phyloP scores from a whole-genome alignment of 2,329 filamentous ascomycete species.

The Bertia moriformis region DNA sequence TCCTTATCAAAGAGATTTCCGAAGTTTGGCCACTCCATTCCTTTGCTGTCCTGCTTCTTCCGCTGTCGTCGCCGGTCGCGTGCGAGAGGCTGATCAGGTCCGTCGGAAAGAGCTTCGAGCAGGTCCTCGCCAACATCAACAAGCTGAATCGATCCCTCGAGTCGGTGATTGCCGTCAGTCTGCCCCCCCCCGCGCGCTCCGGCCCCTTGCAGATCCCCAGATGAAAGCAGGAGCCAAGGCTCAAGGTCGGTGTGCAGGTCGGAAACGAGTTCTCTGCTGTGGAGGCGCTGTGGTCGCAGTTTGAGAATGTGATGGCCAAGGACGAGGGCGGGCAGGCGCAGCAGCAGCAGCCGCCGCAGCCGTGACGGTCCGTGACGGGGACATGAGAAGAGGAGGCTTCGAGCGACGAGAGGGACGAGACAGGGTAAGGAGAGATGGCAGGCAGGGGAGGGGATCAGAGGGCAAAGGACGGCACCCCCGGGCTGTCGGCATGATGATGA shows the following conservation, averaged over 20 bases:
- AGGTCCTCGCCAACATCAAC: slow-evolving; percentile 90
- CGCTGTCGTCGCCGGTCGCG: not conserved
- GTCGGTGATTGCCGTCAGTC: slow-evolving; percentile 68
- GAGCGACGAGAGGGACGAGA: no score
- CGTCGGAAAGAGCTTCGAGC: slow-evolving; percentile 54
- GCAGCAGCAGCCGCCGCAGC: slow-evolving; percentile 7
- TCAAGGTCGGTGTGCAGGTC: slow-evolving; percentile 39
- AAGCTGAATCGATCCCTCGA: slow-evolving; percentile 89
- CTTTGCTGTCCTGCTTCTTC: not conserved
- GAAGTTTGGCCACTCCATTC: slow-evolving; percentile 33
- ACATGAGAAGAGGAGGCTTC: no score
- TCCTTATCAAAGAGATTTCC: slow-evolving; percentile 59
- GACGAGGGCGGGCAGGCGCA: slow-evolving; percentile 24
- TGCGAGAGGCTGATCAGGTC: not conserved
- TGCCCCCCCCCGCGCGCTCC: not conserved
- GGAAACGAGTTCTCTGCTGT: slow-evolving; percentile 96
- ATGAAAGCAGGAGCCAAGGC: not conserved
- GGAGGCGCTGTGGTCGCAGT: slow-evolving; percentile 94
- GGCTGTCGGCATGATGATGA: no score
- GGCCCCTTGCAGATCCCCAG: not conserved
- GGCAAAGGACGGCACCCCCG: no score
- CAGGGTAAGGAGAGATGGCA: slow-evolving; percentile 9
- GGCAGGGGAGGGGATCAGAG: not conserved
- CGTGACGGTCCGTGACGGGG: slow-evolving; percentile 11
- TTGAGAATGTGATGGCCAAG: slow-evolving; percentile 88